Evolutionary conservation across 2,329 filamentous ascomycete species (phyloP), one percentile per base, ranked within the genome.

Genomic region (Diaporthe longicolla): DNA sequence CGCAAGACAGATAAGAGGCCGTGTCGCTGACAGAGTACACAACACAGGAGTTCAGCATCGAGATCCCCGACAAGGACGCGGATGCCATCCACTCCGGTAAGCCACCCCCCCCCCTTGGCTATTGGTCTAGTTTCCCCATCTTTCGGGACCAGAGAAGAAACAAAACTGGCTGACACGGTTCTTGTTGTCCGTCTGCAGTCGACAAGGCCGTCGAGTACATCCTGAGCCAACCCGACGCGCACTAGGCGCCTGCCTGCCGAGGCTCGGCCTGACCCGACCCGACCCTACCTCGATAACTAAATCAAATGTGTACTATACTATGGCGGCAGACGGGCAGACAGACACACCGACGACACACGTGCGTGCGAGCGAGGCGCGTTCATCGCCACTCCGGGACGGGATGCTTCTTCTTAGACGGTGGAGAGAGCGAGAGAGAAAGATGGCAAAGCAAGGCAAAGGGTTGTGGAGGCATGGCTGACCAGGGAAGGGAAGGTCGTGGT

Each of bases 51-150:
- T 91, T 92, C 82, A 91, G 95, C 93, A 97, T 98, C 84, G 95
- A 98, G 90, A 98, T 98, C 81, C 95, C 95, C 79, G 95, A 98
- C 88, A 98, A 98, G 91, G 95, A 98, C 83, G 95, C 95, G 79
- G 95, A 98, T 85, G 89, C 90, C 78, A 97, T 98, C 85, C 95
- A 97, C 90, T 97, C 95, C 82, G 92, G 95, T 97, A 93, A 79
- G 94, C 87, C 32, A 13, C 13, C 37, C 4, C 37, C 32, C 37
- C 37, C 37, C 3, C 37, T 13, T n/a, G n/a, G n/a, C n/a, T n/a
- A n/a, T 9, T 37, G 35, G 35, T 37, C 35, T 9, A 11, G 35
- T 1, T 37, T 37, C 40, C 37, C 5, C 40, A 43, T 11, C 40
- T 15, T 43, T 17, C 15, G 13, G 13, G 40, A 6, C 17, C 13